Conservation (phyloP, 2,329 filamentous ascomycete species). For the Colletotrichum higginsianum region DNA sequence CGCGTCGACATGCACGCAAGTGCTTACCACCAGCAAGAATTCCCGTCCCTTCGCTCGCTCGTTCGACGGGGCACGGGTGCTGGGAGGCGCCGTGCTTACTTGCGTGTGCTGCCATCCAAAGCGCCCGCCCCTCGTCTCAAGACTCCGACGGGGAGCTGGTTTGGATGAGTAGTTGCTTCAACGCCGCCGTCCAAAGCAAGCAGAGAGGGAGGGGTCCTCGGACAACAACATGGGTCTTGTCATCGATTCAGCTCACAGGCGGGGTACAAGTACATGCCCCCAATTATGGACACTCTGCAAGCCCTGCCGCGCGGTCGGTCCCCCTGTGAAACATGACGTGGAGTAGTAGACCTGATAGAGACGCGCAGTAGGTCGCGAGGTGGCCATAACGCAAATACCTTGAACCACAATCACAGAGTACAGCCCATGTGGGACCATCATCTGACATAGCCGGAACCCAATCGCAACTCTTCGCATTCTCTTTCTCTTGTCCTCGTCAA, state of each 20-base stretch:
- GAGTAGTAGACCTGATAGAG: background rate
- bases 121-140: background rate
- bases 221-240: background rate
- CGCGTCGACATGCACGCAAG: background rate
- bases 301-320: too few species aligned
- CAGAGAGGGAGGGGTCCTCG: background rate
- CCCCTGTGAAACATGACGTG: background rate
- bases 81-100: background rate
- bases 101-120: background rate
- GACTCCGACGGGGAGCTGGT: background rate
- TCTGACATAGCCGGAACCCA: constrained; percentile 2
- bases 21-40: background rate
- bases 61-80: background rate
- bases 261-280: too few species aligned
- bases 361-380: too few species aligned
- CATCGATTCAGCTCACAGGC: background rate
- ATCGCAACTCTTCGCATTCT: constrained; percentile 22
- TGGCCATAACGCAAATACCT: background rate
- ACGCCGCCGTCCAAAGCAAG: background rate
- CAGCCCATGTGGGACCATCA: background rate
- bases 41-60: background rate
- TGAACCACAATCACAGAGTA: background rate
- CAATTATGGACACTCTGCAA: too few species aligned
- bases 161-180: background rate
- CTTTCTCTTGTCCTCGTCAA: background rate